Percentiles rank a stretch among this genome's conserved stretches.
Conservation (phyloP, 2,329 filamentous ascomycete species). For the Verticillium alfalfae region DNA sequence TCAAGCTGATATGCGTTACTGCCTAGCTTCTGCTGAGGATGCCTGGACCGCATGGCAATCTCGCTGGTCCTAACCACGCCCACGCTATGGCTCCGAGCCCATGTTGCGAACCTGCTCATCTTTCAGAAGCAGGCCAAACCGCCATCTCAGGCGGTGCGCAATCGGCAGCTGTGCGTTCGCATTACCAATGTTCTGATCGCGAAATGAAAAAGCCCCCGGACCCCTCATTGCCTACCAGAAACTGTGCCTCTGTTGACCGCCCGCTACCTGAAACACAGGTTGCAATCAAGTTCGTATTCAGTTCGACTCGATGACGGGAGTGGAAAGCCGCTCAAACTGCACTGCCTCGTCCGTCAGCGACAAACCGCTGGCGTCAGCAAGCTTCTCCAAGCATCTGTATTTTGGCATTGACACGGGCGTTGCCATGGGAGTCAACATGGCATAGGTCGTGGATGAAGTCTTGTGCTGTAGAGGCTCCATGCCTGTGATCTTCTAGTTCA, state of each 20-base stretch:
- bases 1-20: neutral
- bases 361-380: neutral
- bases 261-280: neutral
- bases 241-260: neutral
- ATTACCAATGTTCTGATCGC: neutral
- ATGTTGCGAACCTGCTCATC: neutral
- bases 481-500: slow-evolving; percentile 9
- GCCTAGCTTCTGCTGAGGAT: neutral
- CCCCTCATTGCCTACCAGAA: neutral
- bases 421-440: neutral
- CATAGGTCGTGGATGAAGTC: neutral
- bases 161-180: neutral
- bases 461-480: neutral
- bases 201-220: neutral
- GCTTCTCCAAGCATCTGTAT: neutral
- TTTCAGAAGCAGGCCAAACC: neutral
- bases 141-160: neutral
- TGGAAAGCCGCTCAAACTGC: neutral
- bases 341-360: neutral
- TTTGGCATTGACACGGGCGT: neutral
- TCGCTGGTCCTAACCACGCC: neutral
- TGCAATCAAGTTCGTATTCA: neutral
- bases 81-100: neutral
- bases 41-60: neutral
- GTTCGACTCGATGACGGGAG: neutral